A percentile compares a stretch with the other conserved stretches of the same genome.
phyloP scores from a whole-genome alignment of 148 eudicot genomes.

The Pharnaceum exiguum region DNA sequence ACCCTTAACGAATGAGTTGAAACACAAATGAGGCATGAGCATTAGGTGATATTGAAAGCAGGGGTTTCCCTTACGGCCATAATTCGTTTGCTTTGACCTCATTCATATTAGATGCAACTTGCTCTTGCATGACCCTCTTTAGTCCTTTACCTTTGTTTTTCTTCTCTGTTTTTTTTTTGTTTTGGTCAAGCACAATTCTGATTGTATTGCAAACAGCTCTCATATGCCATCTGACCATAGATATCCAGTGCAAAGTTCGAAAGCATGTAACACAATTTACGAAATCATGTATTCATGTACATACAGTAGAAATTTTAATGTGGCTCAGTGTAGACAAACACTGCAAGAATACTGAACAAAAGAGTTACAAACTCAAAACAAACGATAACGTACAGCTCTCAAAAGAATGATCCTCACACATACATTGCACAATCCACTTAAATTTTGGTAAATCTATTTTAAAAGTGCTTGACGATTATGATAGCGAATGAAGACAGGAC shows the following conservation, averaged over 20 bases:
- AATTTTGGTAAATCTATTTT: background rate
- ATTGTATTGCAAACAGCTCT: no score
- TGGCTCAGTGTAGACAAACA: slow-evolving; percentile 2
- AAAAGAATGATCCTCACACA: slow-evolving; percentile 24
- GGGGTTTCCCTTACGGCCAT: background rate
- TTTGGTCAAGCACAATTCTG: background rate
- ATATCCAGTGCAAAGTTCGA: no score
- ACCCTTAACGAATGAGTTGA: slow-evolving; percentile 21
- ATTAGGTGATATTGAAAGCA: no score
- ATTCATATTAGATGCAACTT: background rate
- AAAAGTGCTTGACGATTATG: slow-evolving; percentile 28
- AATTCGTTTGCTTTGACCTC: slow-evolving; percentile 4
- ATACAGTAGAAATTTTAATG: background rate
- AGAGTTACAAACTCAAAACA: background rate
- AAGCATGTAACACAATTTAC: background rate
- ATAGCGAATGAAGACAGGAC: slow-evolving; percentile 27
- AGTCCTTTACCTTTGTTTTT: no score
- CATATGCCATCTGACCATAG: no score
- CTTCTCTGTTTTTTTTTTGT: background rate
- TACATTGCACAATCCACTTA: slow-evolving; percentile 2
- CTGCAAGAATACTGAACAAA: background rate
- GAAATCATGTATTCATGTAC: slow-evolving; percentile 11
- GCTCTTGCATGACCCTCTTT: no score
- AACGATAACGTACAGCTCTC: background rate
- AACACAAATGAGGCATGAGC: slow-evolving; percentile 26